These are phyloP conservation scores for Tylopilus rubrobrunneus DNA, from an alignment of 768 basidiomycete species.

Conservation along the genomic window DNA sequence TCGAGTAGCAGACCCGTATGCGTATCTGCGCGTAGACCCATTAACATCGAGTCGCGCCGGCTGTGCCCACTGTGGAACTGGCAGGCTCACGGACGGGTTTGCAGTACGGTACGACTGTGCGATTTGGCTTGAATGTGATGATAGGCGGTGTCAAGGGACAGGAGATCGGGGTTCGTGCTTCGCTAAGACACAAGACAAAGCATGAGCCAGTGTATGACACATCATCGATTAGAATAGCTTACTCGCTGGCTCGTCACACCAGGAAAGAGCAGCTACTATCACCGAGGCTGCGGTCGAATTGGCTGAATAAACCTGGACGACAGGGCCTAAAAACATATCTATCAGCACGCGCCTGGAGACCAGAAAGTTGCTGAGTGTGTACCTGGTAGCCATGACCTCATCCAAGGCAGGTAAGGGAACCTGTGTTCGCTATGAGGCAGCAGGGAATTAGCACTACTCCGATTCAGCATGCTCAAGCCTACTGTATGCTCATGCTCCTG, in stretches of 20 bases:
- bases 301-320: slow-evolving; percentile 13
- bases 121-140: slow-evolving; percentile 21
- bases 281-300: slow-evolving; percentile 17
- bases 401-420: slow-evolving; percentile 33
- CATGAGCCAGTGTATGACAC: background rate
- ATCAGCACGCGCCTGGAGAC: background rate
- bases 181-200: slow-evolving; percentile 35
- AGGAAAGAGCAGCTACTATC: slow-evolving; percentile 10
- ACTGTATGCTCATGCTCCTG: slow-evolving; percentile 50
- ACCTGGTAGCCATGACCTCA: slow-evolving; percentile 30
- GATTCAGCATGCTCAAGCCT: slow-evolving; percentile 10
- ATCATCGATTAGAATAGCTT: slow-evolving; percentile 1
- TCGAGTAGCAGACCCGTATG: slow-evolving; percentile 24
- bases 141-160: slow-evolving; percentile 30
- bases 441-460: slow-evolving; percentile 10
- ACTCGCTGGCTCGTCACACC: slow-evolving; percentile 26
- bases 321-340: slow-evolving; percentile 6
- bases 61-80: slow-evolving; percentile 27
- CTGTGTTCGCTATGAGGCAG: slow-evolving; percentile 20
- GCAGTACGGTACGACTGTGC: slow-evolving; percentile 21
- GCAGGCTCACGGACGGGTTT: slow-evolving; percentile 23
- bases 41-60: slow-evolving; percentile 24
- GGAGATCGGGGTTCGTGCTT: slow-evolving; percentile 50
- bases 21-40: slow-evolving; percentile 27
- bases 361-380: background rate